Percentiles rank a stretch among this genome's conserved stretches.
phyloP scores from a whole-genome alignment of 176 grass and related monocot species.

The maize (Zea mays) region DNA sequence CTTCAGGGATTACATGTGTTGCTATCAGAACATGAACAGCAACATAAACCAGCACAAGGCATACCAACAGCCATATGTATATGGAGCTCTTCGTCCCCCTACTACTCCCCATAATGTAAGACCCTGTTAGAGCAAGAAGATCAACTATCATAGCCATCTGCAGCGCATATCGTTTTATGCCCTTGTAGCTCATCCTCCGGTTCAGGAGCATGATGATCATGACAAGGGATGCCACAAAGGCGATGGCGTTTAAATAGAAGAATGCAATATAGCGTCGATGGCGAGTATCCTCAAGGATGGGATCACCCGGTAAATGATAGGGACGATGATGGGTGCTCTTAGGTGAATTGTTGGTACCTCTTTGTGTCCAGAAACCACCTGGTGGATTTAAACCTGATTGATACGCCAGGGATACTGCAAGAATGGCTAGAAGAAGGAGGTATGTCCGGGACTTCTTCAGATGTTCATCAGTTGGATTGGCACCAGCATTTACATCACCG shows the following conservation, averaged over 20 bases:
- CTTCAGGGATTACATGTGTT: constrained; percentile 32
- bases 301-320: constrained; percentile 46
- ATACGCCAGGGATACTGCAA: constrained; percentile 48
- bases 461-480: constrained; percentile 9
- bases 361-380: constrained; percentile 49
- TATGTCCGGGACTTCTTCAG: constrained; percentile 39
- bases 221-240: constrained; percentile 46
- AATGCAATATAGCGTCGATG: constrained; percentile 39
- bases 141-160: constrained; percentile 44
- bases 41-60: constrained; percentile 36
- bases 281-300: constrained; percentile 44
- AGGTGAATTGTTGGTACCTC: not conserved
- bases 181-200: constrained; percentile 19
- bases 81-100: constrained; percentile 21
- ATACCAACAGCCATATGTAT: not conserved
- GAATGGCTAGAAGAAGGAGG: constrained; percentile 48
- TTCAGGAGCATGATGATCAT: constrained; percentile 48
- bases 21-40: constrained; percentile 34
- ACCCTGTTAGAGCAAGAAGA: constrained; percentile 40
- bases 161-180: constrained; percentile 30
- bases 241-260: constrained; percentile 50
- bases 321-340: constrained; percentile 24
- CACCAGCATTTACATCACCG: not conserved
- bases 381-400: constrained; percentile 56
- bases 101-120: constrained; percentile 35